Base-by-base conservation (phyloP, 345 rosid species). In the Raphanus sativus region DNA sequence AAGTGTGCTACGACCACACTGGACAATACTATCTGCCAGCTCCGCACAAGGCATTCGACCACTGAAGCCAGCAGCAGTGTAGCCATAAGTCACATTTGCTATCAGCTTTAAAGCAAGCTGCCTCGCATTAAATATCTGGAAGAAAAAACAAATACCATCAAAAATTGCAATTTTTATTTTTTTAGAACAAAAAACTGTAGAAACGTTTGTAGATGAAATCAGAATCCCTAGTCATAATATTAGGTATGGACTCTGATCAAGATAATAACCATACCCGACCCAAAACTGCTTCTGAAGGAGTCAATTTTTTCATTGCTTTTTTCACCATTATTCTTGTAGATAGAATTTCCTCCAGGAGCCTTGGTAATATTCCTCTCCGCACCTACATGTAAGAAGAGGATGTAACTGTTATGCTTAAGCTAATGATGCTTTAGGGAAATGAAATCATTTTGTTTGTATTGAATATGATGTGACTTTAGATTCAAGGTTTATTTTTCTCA, bases 41-140 rank as follows among this genome's bases (percentile, higher is more conserved):
- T 94, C 98, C 32, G 98, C 97, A 89, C 98, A 94, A 45, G 98
- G 98, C 98, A 94, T 94, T 74, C 98, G 98, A 60, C 98, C 98
- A 79, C 98, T 94, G 83, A 94, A 94, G 74, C 98, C 98, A 84
- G 98, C 98, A 80, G 98, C 98, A 33, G 98, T 89, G 78, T 92
- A 94, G 67, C 98, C 98, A 81, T 94, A 94, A 1, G 98, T 94
- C 69, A 94, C 98, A 79, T 94, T 94, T 76, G 98, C 92, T 81
- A 94, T 92, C 79, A 94, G 89, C 91, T 94, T 94, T 80, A 94
- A 80, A 82, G 98, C 98, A 83, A 94, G 98, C 83, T 94, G 98
- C 66, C 98, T 89, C 55, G 98, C 95, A 83, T 94, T 88, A 74
- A 90, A 86, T 85, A 94, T 94, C 98, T 92, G 95, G 32, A 90